phyloP scores from a whole-genome alignment of 148 eudicot genomes.

The Chenopodium album region DNA sequence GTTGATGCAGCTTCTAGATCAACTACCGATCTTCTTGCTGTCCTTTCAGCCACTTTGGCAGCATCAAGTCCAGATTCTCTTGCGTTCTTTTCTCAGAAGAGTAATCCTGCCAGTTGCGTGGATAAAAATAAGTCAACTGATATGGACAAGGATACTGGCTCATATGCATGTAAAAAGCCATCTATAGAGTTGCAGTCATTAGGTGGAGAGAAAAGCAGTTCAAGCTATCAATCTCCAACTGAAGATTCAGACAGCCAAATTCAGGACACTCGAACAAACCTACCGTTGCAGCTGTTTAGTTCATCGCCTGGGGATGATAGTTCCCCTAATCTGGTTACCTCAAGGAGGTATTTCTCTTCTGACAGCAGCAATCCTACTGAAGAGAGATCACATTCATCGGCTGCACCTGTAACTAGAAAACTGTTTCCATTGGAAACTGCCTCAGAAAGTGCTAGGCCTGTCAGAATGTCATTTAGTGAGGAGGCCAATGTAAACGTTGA shows the following conservation, averaged over 20 bases:
- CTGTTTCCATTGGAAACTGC: constrained; percentile 35
- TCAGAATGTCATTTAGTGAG: constrained; percentile 23
- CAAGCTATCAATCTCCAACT: constrained; percentile 62
- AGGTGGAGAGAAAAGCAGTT: constrained; percentile 62
- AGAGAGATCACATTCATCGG: constrained; percentile 41
- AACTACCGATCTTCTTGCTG: constrained; percentile 60
- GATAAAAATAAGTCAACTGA: constrained; percentile 14
- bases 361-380: constrained; percentile 70
- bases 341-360: constrained; percentile 65
- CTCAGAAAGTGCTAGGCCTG: constrained; percentile 18
- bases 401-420: constrained; percentile 35
- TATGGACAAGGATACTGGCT: constrained; percentile 15
- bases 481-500: constrained; percentile 23
- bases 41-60: constrained; percentile 35
- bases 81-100: constrained; percentile 36
- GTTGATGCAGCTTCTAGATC: constrained; percentile 38
- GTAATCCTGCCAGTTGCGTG: constrained; percentile 27
- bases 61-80: constrained; percentile 37
- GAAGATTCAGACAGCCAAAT: constrained; percentile 63
- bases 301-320: constrained; percentile 62
- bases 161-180: constrained; percentile 12
- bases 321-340: constrained; percentile 42
- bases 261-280: constrained; percentile 41
- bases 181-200: constrained; percentile 24
- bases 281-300: constrained; percentile 62